These are phyloP conservation scores for Canna indica DNA, from an alignment of 176 grass and related monocot genomes.

Conservation along the genomic window DNA sequence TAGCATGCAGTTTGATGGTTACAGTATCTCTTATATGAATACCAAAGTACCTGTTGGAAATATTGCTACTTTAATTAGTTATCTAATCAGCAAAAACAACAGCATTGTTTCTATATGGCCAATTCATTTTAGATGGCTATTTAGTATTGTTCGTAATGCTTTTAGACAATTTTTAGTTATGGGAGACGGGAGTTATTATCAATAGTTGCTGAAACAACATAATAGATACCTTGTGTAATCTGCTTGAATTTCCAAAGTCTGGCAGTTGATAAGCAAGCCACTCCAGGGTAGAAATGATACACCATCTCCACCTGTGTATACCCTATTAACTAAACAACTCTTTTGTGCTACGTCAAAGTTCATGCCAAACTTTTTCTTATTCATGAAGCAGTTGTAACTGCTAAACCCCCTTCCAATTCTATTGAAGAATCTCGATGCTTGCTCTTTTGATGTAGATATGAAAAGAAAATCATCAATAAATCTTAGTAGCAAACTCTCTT, in stretches of 20 bases:
- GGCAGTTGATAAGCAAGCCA: slow-evolving; percentile 85
- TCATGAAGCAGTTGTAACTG: slow-evolving; percentile 80
- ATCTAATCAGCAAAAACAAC: neutral
- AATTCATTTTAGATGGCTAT: neutral
- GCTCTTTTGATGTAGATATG: slow-evolving; percentile 62
- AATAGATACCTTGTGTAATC: slow-evolving; percentile 75
- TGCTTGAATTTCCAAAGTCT: slow-evolving; percentile 87
- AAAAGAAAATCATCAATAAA: slow-evolving; percentile 88
- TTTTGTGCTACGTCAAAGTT: slow-evolving; percentile 49
- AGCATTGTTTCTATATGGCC: neutral
- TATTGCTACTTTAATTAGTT: slow-evolving; percentile 2
- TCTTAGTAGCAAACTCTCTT: slow-evolving; percentile 54
- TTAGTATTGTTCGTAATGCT: neutral
- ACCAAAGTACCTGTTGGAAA: slow-evolving; percentile 58
- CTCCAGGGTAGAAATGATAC: slow-evolving; percentile 86
- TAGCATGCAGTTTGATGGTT: slow-evolving; percentile 42
- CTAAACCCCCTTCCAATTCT: slow-evolving; percentile 60
- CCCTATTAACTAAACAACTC: slow-evolving; percentile 31
- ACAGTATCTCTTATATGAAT: slow-evolving; percentile 57
- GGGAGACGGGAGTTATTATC: neutral
- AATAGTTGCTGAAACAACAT: neutral
- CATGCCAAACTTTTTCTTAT: slow-evolving; percentile 57
- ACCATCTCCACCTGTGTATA: slow-evolving; percentile 62
- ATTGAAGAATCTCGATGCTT: slow-evolving; percentile 51
- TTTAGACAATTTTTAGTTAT: neutral